A percentile compares a stretch with the other conserved stretches of the same genome.
Conservation (phyloP, 2,329 filamentous ascomycete species). For the Colletotrichum sp. region DNA sequence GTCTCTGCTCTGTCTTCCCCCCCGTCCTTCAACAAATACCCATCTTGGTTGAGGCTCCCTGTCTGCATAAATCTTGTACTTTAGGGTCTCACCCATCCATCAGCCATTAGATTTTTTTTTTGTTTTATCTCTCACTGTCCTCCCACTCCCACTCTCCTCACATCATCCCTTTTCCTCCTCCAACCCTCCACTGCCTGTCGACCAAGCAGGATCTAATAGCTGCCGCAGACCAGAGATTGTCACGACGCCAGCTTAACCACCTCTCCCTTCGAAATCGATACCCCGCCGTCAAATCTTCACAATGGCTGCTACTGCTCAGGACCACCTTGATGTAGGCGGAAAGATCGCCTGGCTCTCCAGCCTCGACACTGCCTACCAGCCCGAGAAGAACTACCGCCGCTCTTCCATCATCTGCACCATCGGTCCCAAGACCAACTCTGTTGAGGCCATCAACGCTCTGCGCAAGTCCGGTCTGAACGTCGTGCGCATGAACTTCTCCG, state of each 20-base stretch:
- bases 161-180: neutral
- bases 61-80: constrained; percentile 8
- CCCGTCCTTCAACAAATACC: constrained; percentile 18
- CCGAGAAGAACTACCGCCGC: constrained; percentile 88
- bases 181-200: neutral
- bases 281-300: constrained; percentile 25
- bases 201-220: constrained; percentile 12
- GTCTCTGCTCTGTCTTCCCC: neutral
- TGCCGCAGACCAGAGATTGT: neutral
- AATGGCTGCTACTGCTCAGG: constrained; percentile 72
- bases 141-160: neutral
- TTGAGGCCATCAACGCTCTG: constrained; percentile 95
- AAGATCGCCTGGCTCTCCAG: constrained; percentile 69
- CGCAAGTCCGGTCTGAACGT: constrained; percentile 93
- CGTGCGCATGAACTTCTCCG: constrained; percentile 99
- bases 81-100: constrained; percentile 7
- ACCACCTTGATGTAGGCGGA: constrained; percentile 82
- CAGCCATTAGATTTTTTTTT: neutral
- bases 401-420: constrained; percentile 99
- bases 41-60: constrained; percentile 8
- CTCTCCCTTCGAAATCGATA: neutral
- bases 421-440: constrained; percentile 98
- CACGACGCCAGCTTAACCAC: neutral
- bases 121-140: constrained; percentile 6
- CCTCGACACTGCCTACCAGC: constrained; percentile 88